These are phyloP conservation scores for Hypoxylon sp. DNA, from an alignment of 2,329 filamentous ascomycete species.

Conservation along the genomic window DNA sequence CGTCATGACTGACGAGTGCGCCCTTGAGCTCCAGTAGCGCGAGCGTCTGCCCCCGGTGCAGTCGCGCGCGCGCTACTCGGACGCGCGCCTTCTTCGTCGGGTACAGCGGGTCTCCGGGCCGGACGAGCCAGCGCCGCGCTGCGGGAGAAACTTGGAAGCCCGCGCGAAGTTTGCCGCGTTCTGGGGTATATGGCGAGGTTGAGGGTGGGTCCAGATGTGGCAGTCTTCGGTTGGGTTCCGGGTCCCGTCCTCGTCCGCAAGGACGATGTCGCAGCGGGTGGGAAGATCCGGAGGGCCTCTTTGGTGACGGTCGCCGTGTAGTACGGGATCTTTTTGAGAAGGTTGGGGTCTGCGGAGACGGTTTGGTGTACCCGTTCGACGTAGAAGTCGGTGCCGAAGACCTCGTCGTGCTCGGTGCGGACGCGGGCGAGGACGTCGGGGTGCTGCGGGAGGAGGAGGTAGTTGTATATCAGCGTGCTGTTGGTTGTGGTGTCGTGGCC, in stretches of 20 bases:
- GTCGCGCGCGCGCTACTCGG: constrained; percentile 47
- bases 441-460: constrained; percentile 54
- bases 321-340: constrained; percentile 51
- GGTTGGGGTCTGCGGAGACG: constrained; percentile 47
- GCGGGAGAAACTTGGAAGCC: constrained; percentile 51
- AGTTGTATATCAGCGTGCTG: constrained; percentile 64
- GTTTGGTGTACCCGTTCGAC: constrained; percentile 28
- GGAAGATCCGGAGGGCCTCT: constrained; percentile 57
- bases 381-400: constrained; percentile 35
- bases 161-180: constrained; percentile 49
- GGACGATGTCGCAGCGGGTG: constrained; percentile 53
- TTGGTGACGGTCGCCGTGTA: constrained; percentile 53
- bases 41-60: constrained; percentile 52
- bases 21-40: constrained; percentile 47
- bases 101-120: constrained; percentile 37
- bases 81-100: constrained; percentile 46
- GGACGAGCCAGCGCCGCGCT: constrained; percentile 54
- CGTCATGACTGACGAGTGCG: constrained; percentile 41
- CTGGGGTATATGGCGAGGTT: constrained; percentile 51
- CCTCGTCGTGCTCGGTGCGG: constrained; percentile 44
- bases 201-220: not conserved
- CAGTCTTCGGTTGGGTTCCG: not conserved
- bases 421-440: constrained; percentile 40
- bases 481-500: constrained; percentile 75
- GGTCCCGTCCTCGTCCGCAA: constrained; percentile 51